These are phyloP conservation scores for Eucalyptus cladocalyx DNA, from an alignment of 345 rosid species.

Conservation along the genomic window DNA sequence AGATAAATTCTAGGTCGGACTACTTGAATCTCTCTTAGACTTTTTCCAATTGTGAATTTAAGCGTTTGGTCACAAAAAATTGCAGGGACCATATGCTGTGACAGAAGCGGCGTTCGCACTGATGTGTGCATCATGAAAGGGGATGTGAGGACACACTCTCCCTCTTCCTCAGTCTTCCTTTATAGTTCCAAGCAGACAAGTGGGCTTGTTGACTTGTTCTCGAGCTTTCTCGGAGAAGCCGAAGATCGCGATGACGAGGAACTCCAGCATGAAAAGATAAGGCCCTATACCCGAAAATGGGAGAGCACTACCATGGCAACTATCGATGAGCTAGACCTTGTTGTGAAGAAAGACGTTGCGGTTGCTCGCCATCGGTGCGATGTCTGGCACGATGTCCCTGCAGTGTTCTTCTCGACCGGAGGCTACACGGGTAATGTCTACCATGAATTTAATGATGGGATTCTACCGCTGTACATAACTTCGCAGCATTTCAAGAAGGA, in stretches of 20 bases:
- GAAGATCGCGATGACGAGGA: background rate
- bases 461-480: conserved; percentile 68
- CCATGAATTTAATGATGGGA: conserved; percentile 83
- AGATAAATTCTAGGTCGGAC: background rate
- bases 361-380: conserved; percentile 23
- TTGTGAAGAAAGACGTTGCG: conserved; percentile 11
- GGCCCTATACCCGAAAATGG: conserved; percentile 88
- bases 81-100: conserved; percentile 76
- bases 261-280: conserved; percentile 41
- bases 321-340: conserved; percentile 47
- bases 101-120: conserved; percentile 48
- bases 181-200: conserved; percentile 10
- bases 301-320: conserved; percentile 64
- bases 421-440: conserved; percentile 80
- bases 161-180: conserved; percentile 57
- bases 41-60: background rate
- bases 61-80: background rate
- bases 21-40: background rate
- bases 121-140: conserved; percentile 77
- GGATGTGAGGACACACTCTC: conserved; percentile 49
- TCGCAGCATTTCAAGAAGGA: conserved; percentile 58
- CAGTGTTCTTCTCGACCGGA: conserved; percentile 74
- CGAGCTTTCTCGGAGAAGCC: background rate
- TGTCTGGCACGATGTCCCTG: conserved; percentile 51
- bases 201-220: background rate